These are phyloP conservation scores for Fusarium floridanum DNA, from an alignment of 2,329 filamentous ascomycete species.

Conservation along the genomic window DNA sequence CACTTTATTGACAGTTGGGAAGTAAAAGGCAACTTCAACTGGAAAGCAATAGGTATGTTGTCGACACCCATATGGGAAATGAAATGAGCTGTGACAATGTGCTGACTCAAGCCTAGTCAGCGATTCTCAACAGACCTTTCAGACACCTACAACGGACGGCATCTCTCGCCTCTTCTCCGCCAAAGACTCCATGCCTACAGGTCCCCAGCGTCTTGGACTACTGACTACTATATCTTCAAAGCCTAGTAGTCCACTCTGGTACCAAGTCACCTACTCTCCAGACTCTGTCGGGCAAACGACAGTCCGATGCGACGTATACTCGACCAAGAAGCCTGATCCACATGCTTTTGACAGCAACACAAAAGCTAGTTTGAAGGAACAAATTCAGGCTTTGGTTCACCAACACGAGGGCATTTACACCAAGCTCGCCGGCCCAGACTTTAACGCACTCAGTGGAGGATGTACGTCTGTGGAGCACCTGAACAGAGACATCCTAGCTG, in stretches of 20 bases:
- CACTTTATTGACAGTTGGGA: not conserved
- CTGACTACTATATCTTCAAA: not conserved
- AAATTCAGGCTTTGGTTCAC: not conserved
- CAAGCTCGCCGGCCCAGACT: not conserved
- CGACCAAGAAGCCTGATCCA: not conserved
- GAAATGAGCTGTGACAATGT: not conserved
- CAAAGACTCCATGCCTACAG: too few relatives aligned
- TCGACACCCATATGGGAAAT: not conserved
- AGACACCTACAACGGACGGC: not conserved
- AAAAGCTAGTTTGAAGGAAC: not conserved
- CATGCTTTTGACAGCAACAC: not conserved
- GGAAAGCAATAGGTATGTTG: not conserved
- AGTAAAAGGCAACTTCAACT: not conserved
- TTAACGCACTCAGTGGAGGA: not conserved
- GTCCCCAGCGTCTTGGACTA: not conserved
- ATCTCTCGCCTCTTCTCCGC: not conserved
- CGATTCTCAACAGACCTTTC: not conserved
- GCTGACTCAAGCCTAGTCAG: not conserved
- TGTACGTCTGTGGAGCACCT: not conserved
- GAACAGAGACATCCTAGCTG: not conserved
- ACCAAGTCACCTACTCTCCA: slow-evolving; percentile 21
- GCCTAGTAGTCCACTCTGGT: slow-evolving; percentile 19
- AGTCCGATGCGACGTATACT: slow-evolving; percentile 27
- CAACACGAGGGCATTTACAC: not conserved
- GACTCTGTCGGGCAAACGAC: slow-evolving; percentile 17